A percentile compares a stretch with the other conserved stretches of the same genome.
These are phyloP conservation scores for Quercus wislizeni DNA, from an alignment of 306 rosid species.

Conservation along the genomic window DNA sequence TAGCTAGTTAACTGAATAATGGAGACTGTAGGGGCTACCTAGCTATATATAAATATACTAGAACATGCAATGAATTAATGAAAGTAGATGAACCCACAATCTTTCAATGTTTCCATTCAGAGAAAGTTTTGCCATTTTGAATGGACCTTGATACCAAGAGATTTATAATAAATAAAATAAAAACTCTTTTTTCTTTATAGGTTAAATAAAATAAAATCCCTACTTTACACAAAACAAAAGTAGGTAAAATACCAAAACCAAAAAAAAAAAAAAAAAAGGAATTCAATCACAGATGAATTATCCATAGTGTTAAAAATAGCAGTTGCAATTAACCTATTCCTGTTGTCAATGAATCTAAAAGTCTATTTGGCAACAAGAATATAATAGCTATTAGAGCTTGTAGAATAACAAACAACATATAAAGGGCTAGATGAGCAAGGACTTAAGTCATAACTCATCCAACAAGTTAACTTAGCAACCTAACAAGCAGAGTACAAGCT, in stretches of 20 bases:
- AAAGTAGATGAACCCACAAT: too few relatives aligned
- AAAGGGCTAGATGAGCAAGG: background rate
- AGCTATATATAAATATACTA: too few relatives aligned
- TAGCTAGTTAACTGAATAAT: too few relatives aligned
- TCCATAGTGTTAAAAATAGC: background rate
- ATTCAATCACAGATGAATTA: background rate
- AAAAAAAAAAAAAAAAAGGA: background rate
- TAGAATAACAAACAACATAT: conserved; percentile 5
- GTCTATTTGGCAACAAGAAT: background rate
- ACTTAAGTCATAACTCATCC: background rate
- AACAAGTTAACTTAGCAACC: background rate
- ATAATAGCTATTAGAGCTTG: background rate
- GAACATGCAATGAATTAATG: too few relatives aligned
- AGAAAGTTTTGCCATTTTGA: too few relatives aligned
- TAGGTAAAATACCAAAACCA: background rate
- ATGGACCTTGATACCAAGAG: too few relatives aligned
- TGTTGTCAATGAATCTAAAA: background rate
- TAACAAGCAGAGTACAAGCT: background rate
- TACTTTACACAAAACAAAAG: background rate
- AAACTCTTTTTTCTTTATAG: too few relatives aligned
- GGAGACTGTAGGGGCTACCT: too few relatives aligned
- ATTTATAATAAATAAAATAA: too few relatives aligned
- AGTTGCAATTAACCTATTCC: background rate
- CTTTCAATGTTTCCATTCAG: too few relatives aligned
- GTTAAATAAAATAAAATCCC: too few relatives aligned